Percentiles rank a stretch among this genome's conserved stretches.
Evolutionary conservation across 108 stramenopile genomes (phyloP).

Genomic region (Discostella pseudostelligera): DNA sequence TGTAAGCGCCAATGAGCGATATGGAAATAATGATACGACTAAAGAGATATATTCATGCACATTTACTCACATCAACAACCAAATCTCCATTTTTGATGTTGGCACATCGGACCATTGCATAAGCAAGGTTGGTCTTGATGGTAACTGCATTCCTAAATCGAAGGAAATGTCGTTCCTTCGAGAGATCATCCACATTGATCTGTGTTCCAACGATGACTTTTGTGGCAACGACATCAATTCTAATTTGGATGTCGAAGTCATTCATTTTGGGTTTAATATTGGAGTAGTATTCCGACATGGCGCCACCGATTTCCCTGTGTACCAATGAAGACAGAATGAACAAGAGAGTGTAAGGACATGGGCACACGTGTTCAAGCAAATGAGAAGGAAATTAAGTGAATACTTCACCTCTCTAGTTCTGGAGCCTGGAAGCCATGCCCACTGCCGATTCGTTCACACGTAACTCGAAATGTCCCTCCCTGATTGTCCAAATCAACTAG

Average conservation of each 20-base stretch:
- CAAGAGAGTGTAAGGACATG: not conserved
- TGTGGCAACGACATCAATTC: conserved; percentile 57
- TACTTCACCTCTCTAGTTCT: conserved; percentile 46
- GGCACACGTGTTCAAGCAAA: not conserved
- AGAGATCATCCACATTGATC: conserved; percentile 62
- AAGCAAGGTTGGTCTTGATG: conserved; percentile 73
- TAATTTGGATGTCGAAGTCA: conserved; percentile 61
- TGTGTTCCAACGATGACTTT: conserved; percentile 63
- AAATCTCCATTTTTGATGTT: conserved; percentile 47
- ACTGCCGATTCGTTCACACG: conserved; percentile 66
- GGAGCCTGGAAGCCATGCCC: conserved; percentile 60
- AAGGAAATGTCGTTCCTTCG: conserved; percentile 60
- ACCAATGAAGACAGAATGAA: not conserved
- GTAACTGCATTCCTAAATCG: conserved; percentile 70
- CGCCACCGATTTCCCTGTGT: conserved; percentile 63
- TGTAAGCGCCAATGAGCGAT: no score
- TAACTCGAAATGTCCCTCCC: conserved; percentile 57
- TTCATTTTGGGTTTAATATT: conserved; percentile 59
- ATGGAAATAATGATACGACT: not conserved
- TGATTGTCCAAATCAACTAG: conserved; percentile 22
- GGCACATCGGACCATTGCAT: conserved; percentile 62
- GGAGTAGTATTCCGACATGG: conserved; percentile 53
- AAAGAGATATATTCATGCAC: not conserved
- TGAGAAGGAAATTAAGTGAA: not conserved
- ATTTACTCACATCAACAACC: conserved; percentile 35